These are phyloP conservation scores for Gentiana straminea DNA, from an alignment of 257 asterid species.

Conservation along the genomic window DNA sequence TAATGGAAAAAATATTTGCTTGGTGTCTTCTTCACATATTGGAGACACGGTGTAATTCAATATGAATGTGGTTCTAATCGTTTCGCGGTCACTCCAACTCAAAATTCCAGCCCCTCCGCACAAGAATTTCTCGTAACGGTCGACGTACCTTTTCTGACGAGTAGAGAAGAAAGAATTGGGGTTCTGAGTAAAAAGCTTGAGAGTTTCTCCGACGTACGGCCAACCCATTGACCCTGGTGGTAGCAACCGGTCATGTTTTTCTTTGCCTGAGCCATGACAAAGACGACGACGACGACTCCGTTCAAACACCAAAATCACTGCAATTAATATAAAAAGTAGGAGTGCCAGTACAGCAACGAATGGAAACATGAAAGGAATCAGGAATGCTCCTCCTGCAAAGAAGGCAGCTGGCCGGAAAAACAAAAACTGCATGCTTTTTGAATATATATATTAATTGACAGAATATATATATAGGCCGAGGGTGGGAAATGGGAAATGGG, in stretches of 20 bases:
- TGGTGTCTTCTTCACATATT: too few species aligned
- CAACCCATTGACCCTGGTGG: slow-evolving; percentile 83
- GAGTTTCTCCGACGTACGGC: slow-evolving; percentile 71
- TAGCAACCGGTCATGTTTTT: slow-evolving; percentile 7
- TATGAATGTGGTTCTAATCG: too few species aligned
- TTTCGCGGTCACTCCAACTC: too few species aligned
- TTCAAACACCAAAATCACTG: background rate
- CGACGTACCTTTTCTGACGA: slow-evolving; percentile 31
- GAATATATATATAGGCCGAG: background rate
- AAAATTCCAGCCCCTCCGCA: too few species aligned
- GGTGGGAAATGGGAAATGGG: too few species aligned
- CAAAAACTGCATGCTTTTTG: background rate
- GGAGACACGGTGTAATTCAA: too few species aligned
- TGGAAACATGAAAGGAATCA: background rate
- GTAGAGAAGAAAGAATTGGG: slow-evolving; percentile 53
- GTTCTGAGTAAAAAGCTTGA: slow-evolving; percentile 46
- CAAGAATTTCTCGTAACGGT: too few species aligned
- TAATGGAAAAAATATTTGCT: too few species aligned
- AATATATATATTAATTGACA: too few species aligned
- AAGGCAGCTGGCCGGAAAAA: background rate
- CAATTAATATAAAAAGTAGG: background rate
- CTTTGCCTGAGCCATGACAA: too few species aligned
- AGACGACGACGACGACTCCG: slow-evolving; percentile 4
- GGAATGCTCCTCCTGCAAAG: background rate
- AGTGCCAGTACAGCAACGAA: background rate